Evolutionary conservation across 2,329 filamentous ascomycete genomes (phyloP), one percentile per base, ranked within the genome.

Genomic region (Diaporthe batatas): DNA sequence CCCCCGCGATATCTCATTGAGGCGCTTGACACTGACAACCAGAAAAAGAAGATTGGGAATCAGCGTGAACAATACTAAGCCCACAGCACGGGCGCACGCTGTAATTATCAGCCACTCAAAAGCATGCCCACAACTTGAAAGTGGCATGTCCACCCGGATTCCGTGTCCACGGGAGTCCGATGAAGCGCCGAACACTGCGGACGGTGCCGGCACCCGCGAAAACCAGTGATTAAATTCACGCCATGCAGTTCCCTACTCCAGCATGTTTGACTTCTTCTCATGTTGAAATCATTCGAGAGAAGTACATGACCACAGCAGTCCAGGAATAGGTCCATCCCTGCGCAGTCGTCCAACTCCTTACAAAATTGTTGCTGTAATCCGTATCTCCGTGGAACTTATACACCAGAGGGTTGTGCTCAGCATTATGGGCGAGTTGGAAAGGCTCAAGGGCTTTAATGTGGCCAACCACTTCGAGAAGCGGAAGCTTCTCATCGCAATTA

Each of bases 401-500:
- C 14, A 42, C 6, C 23, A 11, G 11, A 29, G 8, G 21, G 36
- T 23, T 32, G 23, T 8, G 23, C 12, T 2, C 14, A 32, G 44
- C 64, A 70, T 29, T 3, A 74, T 74, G 73, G 70, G 57, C 14
- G 64, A 70, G 23, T 23, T 73, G n/a, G 70, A 72, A 44, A 72
- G 73, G 18, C 71, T 74, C 21, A 44, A 16, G 12, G 73, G 71
- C 69, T 65, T 73, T 53, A 77, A 77, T 80, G 82, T 90, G 14
- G 86, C 87, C 71, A 84, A 89, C 78, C 83, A 83, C 75, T 80
- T 89, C 6, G 83, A 90, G 82, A 91, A 91, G 82, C 80, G 83
- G 23, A 80, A 81, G 54, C 84, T 92, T 73, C 86, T 91, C 71
- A 84, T 90, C 72, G 87, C 87, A 49, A 88, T 93, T 80, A 92